Percentiles rank a stretch among this genome's conserved stretches.
Evolutionary conservation across 192 early-diverging fungal genomes (phyloP).

Genomic region (Gaertneriomyces sp.): DNA sequence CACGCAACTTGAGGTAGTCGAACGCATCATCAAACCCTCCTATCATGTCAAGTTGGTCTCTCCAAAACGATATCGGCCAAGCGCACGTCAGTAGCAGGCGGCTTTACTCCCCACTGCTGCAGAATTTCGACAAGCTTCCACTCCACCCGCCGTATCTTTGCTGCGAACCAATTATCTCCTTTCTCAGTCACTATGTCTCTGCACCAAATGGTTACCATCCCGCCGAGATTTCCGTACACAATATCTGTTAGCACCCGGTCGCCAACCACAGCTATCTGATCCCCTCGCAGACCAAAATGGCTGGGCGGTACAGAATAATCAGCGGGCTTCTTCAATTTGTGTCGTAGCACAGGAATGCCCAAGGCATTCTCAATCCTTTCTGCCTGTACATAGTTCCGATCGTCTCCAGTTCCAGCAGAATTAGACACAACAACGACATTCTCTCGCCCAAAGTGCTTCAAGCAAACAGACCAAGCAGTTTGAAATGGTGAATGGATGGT

Average conservation of each 20-base stretch:
- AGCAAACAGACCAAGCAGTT: conserved; percentile 66
- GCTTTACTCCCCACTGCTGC: too few species aligned
- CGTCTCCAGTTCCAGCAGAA: conserved; percentile 82
- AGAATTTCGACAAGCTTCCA: too few species aligned
- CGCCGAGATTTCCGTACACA: conserved; percentile 73
- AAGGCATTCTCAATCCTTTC: conserved; percentile 41
- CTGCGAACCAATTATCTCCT: conserved; percentile 76
- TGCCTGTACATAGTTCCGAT: conserved; percentile 47
- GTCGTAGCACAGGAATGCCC: conserved; percentile 58
- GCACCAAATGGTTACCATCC: conserved; percentile 69
- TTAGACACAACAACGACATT: conserved; percentile 85
- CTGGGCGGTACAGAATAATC: too few species aligned
- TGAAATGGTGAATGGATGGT: conserved; percentile 68
- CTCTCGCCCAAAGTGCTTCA: conserved; percentile 53
- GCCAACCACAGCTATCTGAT: conserved; percentile 72
- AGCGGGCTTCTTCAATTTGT: conserved; percentile 31
- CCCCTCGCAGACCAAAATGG: too few species aligned
- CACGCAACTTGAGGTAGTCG: too few species aligned
- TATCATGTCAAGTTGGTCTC: too few species aligned
- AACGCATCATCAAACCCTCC: too few species aligned
- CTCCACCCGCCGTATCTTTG: conserved; percentile 16
- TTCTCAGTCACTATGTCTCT: conserved; percentile 63
- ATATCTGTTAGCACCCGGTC: conserved; percentile 87
- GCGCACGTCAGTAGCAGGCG: too few species aligned
- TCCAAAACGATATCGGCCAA: too few species aligned